Percentiles rank a stretch among this genome's conserved stretches.
Conservation (phyloP, 495 filamentous ascomycete species). For the Lindgomyces ingoldianus region DNA sequence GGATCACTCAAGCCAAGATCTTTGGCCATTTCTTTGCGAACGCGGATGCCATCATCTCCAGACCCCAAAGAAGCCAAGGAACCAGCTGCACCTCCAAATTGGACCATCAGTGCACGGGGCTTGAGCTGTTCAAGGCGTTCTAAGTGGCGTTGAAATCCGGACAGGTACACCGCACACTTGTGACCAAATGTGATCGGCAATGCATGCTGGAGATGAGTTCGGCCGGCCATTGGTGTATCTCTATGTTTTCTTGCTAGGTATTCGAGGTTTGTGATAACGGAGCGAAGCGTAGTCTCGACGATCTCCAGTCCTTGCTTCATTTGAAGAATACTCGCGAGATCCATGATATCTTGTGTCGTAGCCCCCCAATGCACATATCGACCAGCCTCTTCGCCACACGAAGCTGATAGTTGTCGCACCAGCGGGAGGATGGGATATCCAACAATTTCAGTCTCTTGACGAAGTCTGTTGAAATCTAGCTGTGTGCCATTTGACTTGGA, state of each 20-base stretch:
- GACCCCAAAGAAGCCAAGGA: slow-evolving; percentile 50
- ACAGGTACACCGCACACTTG: slow-evolving; percentile 52
- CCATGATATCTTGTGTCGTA: slow-evolving; percentile 60
- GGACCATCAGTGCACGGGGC: slow-evolving; percentile 47
- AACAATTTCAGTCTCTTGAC: slow-evolving; percentile 54
- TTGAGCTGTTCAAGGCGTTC: slow-evolving; percentile 48
- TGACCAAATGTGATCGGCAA: slow-evolving; percentile 55
- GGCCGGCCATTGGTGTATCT: slow-evolving; percentile 55
- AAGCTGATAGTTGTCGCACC: slow-evolving; percentile 49
- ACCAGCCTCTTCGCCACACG: slow-evolving; percentile 46
- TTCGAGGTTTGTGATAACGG: slow-evolving; percentile 45
- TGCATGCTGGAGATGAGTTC: slow-evolving; percentile 57
- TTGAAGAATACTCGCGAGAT: slow-evolving; percentile 53
- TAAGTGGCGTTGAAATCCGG: slow-evolving; percentile 49
- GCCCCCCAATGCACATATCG: slow-evolving; percentile 60
- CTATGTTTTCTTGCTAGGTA: slow-evolving; percentile 47
- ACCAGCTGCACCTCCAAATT: slow-evolving; percentile 55
- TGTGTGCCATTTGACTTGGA: slow-evolving; percentile 38
- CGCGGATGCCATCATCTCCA: slow-evolving; percentile 47
- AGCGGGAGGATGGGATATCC: slow-evolving; percentile 57
- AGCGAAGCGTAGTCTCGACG: slow-evolving; percentile 46
- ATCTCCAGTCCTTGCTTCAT: slow-evolving; percentile 52
- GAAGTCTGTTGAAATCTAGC: slow-evolving; percentile 49
- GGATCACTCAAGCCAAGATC: slow-evolving; percentile 45
- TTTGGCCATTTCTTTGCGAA: slow-evolving; percentile 46